Conservation (phyloP, 306 rosid species). For the Cicer arietinum region DNA sequence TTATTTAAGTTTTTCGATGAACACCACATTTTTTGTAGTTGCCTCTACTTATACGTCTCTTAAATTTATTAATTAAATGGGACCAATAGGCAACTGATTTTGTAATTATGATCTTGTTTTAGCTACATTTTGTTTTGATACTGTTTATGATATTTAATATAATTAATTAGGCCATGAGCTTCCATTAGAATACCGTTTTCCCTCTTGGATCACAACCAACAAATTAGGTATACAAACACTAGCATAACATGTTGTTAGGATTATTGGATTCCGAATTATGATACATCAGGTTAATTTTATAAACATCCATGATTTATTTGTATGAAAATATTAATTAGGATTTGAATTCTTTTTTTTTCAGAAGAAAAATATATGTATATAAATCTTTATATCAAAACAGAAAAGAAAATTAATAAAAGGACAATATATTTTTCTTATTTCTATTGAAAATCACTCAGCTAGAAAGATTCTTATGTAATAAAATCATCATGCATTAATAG, state of each 20-base stretch:
- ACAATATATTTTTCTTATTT: too few relatives aligned
- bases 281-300: too few relatives aligned
- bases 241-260: not conserved
- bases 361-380: too few relatives aligned
- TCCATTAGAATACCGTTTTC: constrained; percentile 26
- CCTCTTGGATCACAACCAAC: constrained; percentile 2
- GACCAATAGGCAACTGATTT: constrained; percentile 39
- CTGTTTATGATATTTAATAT: not conserved
- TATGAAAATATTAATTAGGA: too few relatives aligned
- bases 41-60: constrained; percentile 34
- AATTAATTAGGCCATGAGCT: constrained; percentile 37
- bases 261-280: too few relatives aligned
- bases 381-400: too few relatives aligned
- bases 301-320: too few relatives aligned
- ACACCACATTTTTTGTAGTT: constrained; percentile 8
- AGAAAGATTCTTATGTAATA: too few relatives aligned
- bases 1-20: not conserved
- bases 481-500: too few relatives aligned
- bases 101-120: constrained; percentile 18
- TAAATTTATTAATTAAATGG: constrained; percentile 38
- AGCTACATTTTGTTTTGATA: constrained; percentile 1
- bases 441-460: too few relatives aligned
- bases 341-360: too few relatives aligned
- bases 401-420: too few relatives aligned
- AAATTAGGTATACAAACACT: constrained; percentile 4